phyloP scores from a whole-genome alignment of 2,329 filamentous ascomycete species.

The Colletotrichum navitas region DNA sequence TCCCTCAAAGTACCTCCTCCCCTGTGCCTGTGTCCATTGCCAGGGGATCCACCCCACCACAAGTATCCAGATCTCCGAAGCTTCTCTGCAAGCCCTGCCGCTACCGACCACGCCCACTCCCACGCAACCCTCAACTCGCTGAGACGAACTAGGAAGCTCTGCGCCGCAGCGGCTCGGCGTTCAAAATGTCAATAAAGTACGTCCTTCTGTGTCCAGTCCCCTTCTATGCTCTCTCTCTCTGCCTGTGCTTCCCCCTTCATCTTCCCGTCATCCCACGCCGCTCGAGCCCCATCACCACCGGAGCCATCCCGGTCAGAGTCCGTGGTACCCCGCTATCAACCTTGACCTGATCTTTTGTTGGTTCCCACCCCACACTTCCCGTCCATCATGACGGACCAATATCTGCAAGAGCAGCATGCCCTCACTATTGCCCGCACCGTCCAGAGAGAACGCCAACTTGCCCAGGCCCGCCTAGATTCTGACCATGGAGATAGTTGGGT shows the following conservation, averaged over 20 bases:
- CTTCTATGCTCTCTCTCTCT: constrained; percentile 26
- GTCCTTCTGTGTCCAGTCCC: constrained; percentile 47
- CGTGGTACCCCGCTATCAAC: constrained; percentile 38
- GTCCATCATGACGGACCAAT: constrained; percentile 57
- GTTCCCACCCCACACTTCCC: constrained; percentile 37
- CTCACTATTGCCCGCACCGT: constrained; percentile 57
- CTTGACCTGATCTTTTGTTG: constrained; percentile 32
- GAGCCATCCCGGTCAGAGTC: constrained; percentile 38
- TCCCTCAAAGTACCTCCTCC: constrained; percentile 41
- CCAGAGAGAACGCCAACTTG: constrained; percentile 47
- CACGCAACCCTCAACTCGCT: constrained; percentile 43
- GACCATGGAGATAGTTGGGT: constrained; percentile 80
- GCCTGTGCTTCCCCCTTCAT: constrained; percentile 18
- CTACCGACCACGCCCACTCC: constrained; percentile 42
- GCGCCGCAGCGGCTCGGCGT: constrained; percentile 39
- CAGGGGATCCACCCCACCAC: constrained; percentile 44
- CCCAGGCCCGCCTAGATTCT: constrained; percentile 56
- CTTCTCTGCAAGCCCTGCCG: constrained; percentile 44
- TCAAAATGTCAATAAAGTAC: constrained; percentile 68
- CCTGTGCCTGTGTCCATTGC: constrained; percentile 36
- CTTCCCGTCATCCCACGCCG: constrained; percentile 30
- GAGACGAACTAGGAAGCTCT: constrained; percentile 43
- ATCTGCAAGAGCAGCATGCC: constrained; percentile 58
- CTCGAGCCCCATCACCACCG: constrained; percentile 37
- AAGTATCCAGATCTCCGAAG: constrained; percentile 44